Base-by-base conservation (phyloP, 306 rosid species). In the Ziziphus jujuba region DNA sequence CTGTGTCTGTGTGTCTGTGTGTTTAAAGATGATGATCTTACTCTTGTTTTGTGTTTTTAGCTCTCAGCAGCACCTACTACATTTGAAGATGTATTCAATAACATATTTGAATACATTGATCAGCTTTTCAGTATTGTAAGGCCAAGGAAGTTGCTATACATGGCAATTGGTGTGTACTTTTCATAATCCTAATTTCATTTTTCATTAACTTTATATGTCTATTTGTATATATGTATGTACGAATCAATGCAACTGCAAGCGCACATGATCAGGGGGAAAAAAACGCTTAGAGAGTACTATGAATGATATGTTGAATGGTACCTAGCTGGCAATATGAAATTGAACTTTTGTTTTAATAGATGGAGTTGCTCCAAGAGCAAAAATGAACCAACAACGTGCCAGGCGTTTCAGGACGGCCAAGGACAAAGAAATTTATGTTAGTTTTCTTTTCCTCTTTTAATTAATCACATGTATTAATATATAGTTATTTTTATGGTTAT, bases 291-390 rank as follows among this genome's bases (percentile, higher is more conserved):
- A n/a, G n/a, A n/a, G n/a, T n/a, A n/a, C n/a, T n/a, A n/a, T n/a
- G n/a, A n/a, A n/a, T n/a, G n/a, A n/a, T n/a, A n/a, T n/a, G n/a
- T n/a, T n/a, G n/a, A n/a, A n/a, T n/a, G n/a, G n/a, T n/a, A n/a
- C n/a, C n/a, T n/a, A n/a, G n/a, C n/a, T n/a, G n/a, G n/a, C n/a
- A n/a, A n/a, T n/a, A n/a, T n/a, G n/a, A n/a, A n/a, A n/a, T n/a
- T 45, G 1, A 47, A 53, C n/a, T 8, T 16, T 49, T 7, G 1
- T 7, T 9, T 20, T 3, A 23, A 43, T 47, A 88, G 95, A 85
- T 23, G 91, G 91, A 14, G 91, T 88, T 11, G 87, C 89, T 0
- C 95, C 95, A 5, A 80, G 89, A 17, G 87, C 83, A 1, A 85
- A 88, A 63, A 81, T 88, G 87, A 85, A 88, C 16, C 95, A 85